Conservation (phyloP, 2,329 filamentous ascomycete genomes). For the Fusarium hainanense region DNA sequence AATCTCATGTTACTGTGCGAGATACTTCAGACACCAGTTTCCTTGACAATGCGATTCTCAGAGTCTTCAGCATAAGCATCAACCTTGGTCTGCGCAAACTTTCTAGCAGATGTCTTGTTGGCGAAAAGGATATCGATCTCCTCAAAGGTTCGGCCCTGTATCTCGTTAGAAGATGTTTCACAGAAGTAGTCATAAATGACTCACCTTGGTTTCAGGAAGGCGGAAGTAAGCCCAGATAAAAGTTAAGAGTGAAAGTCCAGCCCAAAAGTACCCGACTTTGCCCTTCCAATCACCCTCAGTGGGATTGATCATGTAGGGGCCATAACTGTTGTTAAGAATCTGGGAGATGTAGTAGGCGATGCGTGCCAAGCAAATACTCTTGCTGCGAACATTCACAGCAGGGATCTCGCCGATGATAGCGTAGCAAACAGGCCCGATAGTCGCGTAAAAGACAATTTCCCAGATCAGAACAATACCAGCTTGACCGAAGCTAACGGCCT, state of each 20-base stretch:
- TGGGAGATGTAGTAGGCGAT: constrained; percentile 45
- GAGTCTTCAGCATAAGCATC: constrained; percentile 13
- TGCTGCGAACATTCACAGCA: constrained; percentile 55
- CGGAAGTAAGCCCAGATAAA: constrained; percentile 51
- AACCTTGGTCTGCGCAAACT: constrained; percentile 49
- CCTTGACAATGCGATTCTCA: constrained; percentile 4
- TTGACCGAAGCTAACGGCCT: constrained; percentile 49
- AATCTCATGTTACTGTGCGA: no score
- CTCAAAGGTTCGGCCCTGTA: constrained; percentile 47
- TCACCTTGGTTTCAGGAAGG: constrained; percentile 48
- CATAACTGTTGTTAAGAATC: constrained; percentile 48
- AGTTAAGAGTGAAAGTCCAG: constrained; percentile 43
- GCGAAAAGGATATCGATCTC: constrained; percentile 53
- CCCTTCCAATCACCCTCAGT: constrained; percentile 51
- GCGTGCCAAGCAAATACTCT: constrained; percentile 56
- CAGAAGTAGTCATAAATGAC: rapidly evolving
- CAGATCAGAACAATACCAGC: constrained; percentile 56
- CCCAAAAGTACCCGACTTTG: constrained; percentile 51
- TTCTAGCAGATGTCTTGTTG: constrained; percentile 44
- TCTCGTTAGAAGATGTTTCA: not conserved
- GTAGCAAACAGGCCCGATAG: constrained; percentile 57
- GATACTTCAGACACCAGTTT: not conserved
- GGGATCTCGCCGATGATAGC: constrained; percentile 57
- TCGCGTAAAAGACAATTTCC: constrained; percentile 57
- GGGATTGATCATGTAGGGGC: constrained; percentile 50